Percentiles rank a stretch among this genome's conserved stretches.
Evolutionary conservation across 345 rosid genomes (phyloP).

Genomic region (Abelmoschus esculentus): DNA sequence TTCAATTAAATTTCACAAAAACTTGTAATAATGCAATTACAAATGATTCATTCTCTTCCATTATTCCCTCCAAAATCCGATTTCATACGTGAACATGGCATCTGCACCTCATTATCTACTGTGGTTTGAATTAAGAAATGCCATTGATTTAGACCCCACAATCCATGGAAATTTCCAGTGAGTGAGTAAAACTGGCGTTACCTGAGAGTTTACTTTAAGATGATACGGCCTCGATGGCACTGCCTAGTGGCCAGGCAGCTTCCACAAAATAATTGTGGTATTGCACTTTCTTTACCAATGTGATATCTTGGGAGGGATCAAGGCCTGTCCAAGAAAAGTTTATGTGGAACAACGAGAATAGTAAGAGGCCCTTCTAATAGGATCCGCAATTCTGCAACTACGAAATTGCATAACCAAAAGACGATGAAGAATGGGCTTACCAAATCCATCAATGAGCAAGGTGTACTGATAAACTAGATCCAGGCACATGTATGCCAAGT

Average conservation of each 20-base stretch:
- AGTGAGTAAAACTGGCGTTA: not conserved
- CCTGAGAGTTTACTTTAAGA: conserved; percentile 14
- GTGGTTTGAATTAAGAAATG: not conserved
- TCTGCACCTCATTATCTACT: not conserved
- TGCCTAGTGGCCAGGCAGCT: conserved; percentile 98
- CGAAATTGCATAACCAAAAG: conserved; percentile 25
- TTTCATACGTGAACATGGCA: not conserved
- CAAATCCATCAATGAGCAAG: not conserved
- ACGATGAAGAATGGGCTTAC: not conserved
- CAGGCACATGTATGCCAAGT: conserved; percentile 82
- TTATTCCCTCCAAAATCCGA: conserved; percentile 16
- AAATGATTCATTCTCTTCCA: conserved; percentile 16
- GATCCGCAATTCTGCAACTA: not conserved
- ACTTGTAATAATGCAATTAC: conserved; percentile 21
- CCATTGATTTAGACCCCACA: not conserved
- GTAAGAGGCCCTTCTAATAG: not conserved
- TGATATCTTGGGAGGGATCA: conserved; percentile 68
- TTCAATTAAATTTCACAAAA: conserved; percentile 3
- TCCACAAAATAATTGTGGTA: conserved; percentile 61
- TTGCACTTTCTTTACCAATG: conserved; percentile 70
- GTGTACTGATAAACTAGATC: conserved; percentile 22
- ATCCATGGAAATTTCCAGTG: not conserved
- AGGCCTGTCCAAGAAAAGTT: conserved; percentile 38
- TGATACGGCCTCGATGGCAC: conserved; percentile 91
- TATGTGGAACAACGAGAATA: not conserved